Evolutionary conservation across 495 filamentous ascomycete species (phyloP), one percentile per base, ranked within the genome.

Genomic region (Hapsidospora chrysogenum): DNA sequence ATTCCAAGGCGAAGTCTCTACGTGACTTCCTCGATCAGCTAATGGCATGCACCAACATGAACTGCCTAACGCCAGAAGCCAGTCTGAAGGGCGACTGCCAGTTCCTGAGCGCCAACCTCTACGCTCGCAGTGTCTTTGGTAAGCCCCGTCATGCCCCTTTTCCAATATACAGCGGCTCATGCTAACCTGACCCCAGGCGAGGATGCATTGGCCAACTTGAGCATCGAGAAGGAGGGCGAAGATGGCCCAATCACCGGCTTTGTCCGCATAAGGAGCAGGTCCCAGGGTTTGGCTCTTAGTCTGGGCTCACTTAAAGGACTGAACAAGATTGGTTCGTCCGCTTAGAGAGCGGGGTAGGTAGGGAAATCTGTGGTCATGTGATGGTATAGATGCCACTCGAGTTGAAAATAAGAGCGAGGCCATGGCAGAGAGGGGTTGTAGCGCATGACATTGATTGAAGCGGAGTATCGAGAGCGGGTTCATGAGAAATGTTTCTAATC

Each of bases 41-140:
- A 44, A 95, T 95, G 92, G 82, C 85, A 29, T 85, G 76, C 52
- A 99, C 92, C 31, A 96, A 96, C 52, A 99, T 99, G 92, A 85
- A 76, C 46, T 96, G 92, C 57, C 60, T 99, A 53, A 96, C 92
- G 6, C 92, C 92, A 9, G 92, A 95, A 51, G 87, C 87, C 17
- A 87, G 82, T 22, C 71, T 99, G 55, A 84, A 93, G 66, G 92
- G 92, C 26, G 92, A 99, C 42, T 99, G 92, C 56, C 84, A 92
- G 47, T 99, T 99, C 64, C 58, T 99, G 51, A 93, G 84, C 52
- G 92, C 92, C 16, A 99, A 99, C 46, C 60, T 99, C 33, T 99
- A 99, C 52, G 92, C 92, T 31, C 79, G 82, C 47, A 96, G 86
- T 51, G 87, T 99, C 38, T 99, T 99, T 60, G 92, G 92, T 99